phyloP scores from a whole-genome alignment of 192 early-diverging fungal species.

The Neocallimastix lanati region DNA sequence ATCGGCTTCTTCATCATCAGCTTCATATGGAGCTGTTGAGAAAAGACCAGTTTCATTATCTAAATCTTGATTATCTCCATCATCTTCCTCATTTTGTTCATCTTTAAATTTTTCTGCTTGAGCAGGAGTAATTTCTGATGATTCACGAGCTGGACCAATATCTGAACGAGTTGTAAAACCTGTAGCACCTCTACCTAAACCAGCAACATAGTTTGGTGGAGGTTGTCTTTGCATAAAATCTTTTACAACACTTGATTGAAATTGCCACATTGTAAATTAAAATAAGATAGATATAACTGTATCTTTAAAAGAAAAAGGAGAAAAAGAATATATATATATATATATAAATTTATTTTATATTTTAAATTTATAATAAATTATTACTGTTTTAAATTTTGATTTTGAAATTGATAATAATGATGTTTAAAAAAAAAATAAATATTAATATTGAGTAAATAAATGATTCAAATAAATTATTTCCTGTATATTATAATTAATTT shows the following conservation, averaged over 20 bases:
- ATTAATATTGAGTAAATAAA: no score
- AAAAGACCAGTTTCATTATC: constrained; percentile 91
- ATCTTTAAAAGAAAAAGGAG: no score
- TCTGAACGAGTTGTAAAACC: constrained; percentile 97
- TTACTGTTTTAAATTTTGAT: no score
- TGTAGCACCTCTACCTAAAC: constrained; percentile 86
- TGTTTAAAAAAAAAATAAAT: no score
- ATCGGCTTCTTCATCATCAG: constrained; percentile 96
- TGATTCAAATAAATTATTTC: no score
- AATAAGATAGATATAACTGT: no score
- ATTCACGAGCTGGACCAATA: constrained; percentile 87
- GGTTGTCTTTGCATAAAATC: constrained; percentile 87
- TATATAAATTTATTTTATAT: no score
- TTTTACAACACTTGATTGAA: not conserved
- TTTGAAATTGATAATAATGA: no score
- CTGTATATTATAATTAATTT: no score
- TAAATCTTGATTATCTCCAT: constrained; percentile 65
- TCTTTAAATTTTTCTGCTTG: constrained; percentile 15
- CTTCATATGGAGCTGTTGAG: constrained; percentile 68
- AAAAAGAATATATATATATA: no score
- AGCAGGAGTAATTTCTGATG: constrained; percentile 9
- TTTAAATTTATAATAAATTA: no score
- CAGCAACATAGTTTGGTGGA: constrained; percentile 92
- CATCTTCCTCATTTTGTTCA: constrained; percentile 48
- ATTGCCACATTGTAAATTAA: not conserved